Evolutionary conservation across 768 basidiomycete species (phyloP).

Genomic region (Rhodotorula toruloides): DNA sequence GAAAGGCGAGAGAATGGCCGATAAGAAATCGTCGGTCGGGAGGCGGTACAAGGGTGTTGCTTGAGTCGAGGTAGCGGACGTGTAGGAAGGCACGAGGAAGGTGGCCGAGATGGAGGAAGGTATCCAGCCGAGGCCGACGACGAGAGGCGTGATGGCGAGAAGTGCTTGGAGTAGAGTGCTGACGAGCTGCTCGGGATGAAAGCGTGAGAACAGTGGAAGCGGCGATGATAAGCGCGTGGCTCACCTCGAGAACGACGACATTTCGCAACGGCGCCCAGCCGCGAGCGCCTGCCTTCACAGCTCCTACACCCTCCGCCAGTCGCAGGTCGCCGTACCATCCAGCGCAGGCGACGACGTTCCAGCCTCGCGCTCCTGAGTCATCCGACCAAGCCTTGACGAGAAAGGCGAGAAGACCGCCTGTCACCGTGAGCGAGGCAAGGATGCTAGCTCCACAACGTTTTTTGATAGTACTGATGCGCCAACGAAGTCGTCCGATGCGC

Average conservation of each 20-base stretch:
- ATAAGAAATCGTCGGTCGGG: not conserved
- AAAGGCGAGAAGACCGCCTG: not conserved
- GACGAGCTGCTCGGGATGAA: not conserved
- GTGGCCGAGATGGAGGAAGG: not conserved
- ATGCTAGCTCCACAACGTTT: not conserved
- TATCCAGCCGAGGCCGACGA: not conserved
- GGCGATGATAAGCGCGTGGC: not conserved
- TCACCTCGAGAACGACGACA: constrained; percentile 5
- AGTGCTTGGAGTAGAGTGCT: no score
- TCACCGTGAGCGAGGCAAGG: not conserved
- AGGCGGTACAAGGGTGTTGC: not conserved
- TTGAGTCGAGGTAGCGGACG: not conserved
- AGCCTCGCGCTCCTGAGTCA: not conserved
- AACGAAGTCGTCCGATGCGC: not conserved
- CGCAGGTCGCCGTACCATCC: not conserved
- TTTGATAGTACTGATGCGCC: not conserved
- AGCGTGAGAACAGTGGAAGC: not conserved
- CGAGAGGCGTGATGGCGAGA: not conserved
- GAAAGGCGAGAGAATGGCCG: not conserved
- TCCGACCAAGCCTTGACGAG: no score
- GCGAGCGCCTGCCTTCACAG: not conserved
- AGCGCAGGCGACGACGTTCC: not conserved
- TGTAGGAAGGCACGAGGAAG: not conserved
- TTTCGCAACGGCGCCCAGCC: not conserved
- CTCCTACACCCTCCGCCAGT: not conserved